phyloP scores from a whole-genome alignment of 345 rosid genomes.

The Murraya paniculata region DNA sequence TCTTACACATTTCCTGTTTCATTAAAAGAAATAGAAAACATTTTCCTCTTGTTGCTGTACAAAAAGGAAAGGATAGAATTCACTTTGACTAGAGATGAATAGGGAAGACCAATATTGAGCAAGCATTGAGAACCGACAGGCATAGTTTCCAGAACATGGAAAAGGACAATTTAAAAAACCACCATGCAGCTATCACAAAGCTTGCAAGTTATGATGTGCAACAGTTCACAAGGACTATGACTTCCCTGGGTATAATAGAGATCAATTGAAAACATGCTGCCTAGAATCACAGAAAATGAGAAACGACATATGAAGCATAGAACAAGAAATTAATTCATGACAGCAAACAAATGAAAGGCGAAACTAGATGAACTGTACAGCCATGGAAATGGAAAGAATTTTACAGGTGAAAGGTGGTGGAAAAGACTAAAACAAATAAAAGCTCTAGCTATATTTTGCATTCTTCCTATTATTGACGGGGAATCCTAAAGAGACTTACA shows the following conservation, averaged over 20 bases:
- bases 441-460: neutral
- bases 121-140: neutral
- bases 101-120: neutral
- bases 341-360: neutral
- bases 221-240: neutral
- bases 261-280: neutral
- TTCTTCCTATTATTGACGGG: neutral
- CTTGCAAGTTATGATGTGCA: neutral
- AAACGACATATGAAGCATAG: neutral
- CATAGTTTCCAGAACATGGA: neutral
- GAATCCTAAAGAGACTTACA: neutral
- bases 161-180: neutral
- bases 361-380: neutral
- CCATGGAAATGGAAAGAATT: neutral
- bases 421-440: neutral
- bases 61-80: neutral
- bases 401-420: neutral
- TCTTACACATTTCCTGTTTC: neutral
- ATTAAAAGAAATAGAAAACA: neutral
- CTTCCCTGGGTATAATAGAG: neutral
- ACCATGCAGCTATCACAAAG: neutral
- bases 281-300: neutral
- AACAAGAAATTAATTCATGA: neutral
- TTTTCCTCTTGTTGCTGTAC: neutral
- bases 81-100: neutral